Conservation (phyloP, 1,284 basidiomycete species). For the Irpex sp. region DNA sequence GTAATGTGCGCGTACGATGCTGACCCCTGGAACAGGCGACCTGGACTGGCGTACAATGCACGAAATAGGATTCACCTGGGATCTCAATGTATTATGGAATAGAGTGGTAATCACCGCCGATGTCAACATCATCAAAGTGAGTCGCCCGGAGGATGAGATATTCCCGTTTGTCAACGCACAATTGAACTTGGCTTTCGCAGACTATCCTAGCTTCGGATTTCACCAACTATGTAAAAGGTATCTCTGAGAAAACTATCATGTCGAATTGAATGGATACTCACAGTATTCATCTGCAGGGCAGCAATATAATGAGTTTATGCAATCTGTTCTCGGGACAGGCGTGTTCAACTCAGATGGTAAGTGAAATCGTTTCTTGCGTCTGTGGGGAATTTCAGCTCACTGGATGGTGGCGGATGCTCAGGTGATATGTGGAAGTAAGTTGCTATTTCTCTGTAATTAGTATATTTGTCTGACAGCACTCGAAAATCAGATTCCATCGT, state of each 20-base stretch:
- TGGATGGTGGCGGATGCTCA: slow-evolving; percentile 4
- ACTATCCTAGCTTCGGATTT: slow-evolving; percentile 22
- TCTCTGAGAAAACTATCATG: neutral
- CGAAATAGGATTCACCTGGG: slow-evolving; percentile 15
- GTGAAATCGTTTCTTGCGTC: neutral
- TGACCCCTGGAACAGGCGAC: slow-evolving; percentile 12
- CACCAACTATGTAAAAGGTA: slow-evolving; percentile 21
- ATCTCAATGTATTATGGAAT: slow-evolving; percentile 18
- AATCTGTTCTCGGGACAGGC: slow-evolving; percentile 38
- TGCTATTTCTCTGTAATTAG: neutral
- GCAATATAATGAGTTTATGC: slow-evolving; percentile 24
- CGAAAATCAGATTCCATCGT: slow-evolving; percentile 24
- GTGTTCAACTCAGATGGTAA: slow-evolving; percentile 36
- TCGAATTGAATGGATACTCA: neutral
- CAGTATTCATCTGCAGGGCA: slow-evolving; percentile 17
- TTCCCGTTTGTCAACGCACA: neutral
- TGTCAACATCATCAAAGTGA: slow-evolving; percentile 21
- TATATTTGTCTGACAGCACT: neutral
- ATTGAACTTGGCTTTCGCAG: slow-evolving; percentile 5
- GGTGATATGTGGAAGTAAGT: slow-evolving; percentile 29
- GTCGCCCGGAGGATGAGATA: neutral
- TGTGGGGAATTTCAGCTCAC: neutral
- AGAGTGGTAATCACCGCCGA: slow-evolving; percentile 16
- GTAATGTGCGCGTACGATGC: neutral
- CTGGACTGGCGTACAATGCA: slow-evolving; percentile 14